Evolutionary conservation across 202 grass and related monocot genomes (phyloP), one percentile per base, ranked within the genome.

Genomic region (Elaeis oleifera): DNA sequence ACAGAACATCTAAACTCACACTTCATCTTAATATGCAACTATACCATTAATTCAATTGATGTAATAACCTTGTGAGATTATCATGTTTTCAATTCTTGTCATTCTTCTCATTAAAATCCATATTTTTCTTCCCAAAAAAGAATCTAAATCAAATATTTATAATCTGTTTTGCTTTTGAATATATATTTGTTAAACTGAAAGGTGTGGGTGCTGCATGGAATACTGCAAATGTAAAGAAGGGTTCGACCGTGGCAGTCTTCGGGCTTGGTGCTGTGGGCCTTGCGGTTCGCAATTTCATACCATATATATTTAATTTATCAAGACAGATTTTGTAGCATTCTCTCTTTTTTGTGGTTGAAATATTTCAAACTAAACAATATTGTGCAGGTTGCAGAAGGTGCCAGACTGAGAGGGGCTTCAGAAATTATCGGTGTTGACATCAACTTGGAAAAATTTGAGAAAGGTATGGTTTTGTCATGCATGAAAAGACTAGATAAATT

Each of bases 191-290:
- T 0, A 14, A 57, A 31, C 36, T 44, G 36, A 58, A 31, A 97
- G 92, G 92, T 25, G 59, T 92, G 14, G 84, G 92, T 79, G 92
- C 92, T 23, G 88, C 54, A 16, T 97, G 92, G 92, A 92, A 97
- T 78, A 80, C 82, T 16, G 92, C 92, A 24, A 81, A 89, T 23
- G 75, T 97, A 9, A 72, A 77, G 36, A 53, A 83, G 61, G 88
- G 84, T 0, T 79, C 87, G 0, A 81, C 79, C 0, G 74, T 91
- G 0, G 92, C 92, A 18, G 48, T 97, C 32, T 97, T 91, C 24
- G 88, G 88, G 13, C 84, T 97, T 14, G 92, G 92, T 29, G 67
- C 79, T 4, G 80, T 97, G 14, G 92, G 92, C 59, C 84, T 97
- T 14, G 92, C 92, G 68, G 92, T 97, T 7, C 52, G 78, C 24